Conservation (phyloP, 371 early-diverging fungal species). For the Rhizopus microsporus region DNA sequence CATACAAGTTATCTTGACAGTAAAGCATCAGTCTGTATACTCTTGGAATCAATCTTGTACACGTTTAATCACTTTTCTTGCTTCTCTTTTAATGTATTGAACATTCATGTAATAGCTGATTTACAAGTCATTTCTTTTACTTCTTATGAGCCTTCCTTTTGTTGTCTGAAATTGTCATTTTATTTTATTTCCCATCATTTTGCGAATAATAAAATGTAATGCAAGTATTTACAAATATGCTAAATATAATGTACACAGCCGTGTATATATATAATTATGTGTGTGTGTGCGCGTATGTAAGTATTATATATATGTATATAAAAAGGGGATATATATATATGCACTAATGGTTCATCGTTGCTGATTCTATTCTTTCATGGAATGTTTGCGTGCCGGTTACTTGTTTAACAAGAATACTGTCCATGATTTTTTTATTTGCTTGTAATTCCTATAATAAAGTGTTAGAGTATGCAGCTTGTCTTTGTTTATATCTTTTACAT, state of each 20-base stretch:
- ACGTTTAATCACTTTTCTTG: no score
- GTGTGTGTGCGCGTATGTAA: no score
- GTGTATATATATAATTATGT: neutral
- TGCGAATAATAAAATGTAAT: conserved; percentile 1
- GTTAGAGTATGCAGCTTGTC: neutral
- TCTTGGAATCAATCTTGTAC: no score
- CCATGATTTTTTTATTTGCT: conserved; percentile 42
- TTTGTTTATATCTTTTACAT: conserved; percentile 24
- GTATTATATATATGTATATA: no score
- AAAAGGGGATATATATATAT: no score
- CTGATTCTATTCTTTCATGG: conserved; percentile 12
- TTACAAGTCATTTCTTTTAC: neutral
- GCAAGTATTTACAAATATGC: conserved; percentile 4
- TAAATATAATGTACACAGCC: neutral
- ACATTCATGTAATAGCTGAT: neutral
- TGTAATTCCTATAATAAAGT: conserved; percentile 26
- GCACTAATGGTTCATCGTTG: conserved; percentile 5
- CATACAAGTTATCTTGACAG: no score
- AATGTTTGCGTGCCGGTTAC: conserved; percentile 34
- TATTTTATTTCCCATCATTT: neutral
- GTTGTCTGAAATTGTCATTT: neutral
- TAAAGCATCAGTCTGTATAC: no score
- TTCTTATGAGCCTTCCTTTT: neutral
- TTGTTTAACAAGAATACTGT: conserved; percentile 43
- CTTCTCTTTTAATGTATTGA: neutral